Conservation (phyloP, 2,329 filamentous ascomycete species). For the Bertia moriformis region DNA sequence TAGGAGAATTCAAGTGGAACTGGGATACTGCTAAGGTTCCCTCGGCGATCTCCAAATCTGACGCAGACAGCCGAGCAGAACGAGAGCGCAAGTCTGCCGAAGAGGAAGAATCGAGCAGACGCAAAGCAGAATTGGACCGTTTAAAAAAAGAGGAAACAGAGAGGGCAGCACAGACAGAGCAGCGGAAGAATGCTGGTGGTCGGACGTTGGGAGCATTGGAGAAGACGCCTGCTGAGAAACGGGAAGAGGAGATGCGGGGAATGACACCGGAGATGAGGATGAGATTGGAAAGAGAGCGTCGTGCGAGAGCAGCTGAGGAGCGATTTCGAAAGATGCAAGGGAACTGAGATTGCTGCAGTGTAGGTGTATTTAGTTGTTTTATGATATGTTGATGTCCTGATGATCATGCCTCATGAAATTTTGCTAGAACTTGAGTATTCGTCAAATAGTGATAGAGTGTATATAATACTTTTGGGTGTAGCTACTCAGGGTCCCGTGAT, state of each 20-base stretch:
- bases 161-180: slow-evolving; percentile 26
- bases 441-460: too few relatives aligned
- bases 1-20: slow-evolving; percentile 63
- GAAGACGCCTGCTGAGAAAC: slow-evolving; percentile 66
- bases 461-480: too few relatives aligned
- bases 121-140: slow-evolving; percentile 61
- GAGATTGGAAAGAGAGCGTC: slow-evolving; percentile 72
- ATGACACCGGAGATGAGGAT: slow-evolving; percentile 77
- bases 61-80: slow-evolving; percentile 55
- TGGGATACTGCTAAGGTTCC: slow-evolving; percentile 71
- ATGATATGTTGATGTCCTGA: too few relatives aligned
- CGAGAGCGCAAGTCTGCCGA: slow-evolving; percentile 57
- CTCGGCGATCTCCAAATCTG: slow-evolving; percentile 50
- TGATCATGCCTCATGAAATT: too few relatives aligned
- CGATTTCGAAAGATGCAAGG: slow-evolving; percentile 56
- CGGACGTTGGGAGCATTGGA: slow-evolving; percentile 40
- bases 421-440: too few relatives aligned
- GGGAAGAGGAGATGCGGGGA: slow-evolving; percentile 71
- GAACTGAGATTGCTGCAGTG: too few relatives aligned
- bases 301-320: slow-evolving; percentile 83
- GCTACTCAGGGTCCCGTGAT: too few relatives aligned
- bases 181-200: slow-evolving; percentile 34
- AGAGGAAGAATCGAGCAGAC: slow-evolving; percentile 53
- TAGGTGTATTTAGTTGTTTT: not conserved
- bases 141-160: slow-evolving; percentile 52